Conservation (phyloP, 2,329 filamentous ascomycete genomes). For the Cladosporium sphaerospermum region DNA sequence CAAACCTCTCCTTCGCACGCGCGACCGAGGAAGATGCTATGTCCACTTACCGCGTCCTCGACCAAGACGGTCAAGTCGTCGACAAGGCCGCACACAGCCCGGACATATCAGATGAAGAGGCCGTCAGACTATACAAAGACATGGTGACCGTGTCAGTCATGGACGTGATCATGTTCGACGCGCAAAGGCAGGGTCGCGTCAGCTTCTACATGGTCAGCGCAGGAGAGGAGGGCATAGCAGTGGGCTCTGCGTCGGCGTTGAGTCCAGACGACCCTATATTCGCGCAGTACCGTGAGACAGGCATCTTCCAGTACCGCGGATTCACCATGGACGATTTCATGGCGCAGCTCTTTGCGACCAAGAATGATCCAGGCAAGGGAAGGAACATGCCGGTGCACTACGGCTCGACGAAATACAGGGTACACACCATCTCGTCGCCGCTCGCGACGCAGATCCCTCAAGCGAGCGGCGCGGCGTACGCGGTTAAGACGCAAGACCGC, state of each 20-base stretch:
- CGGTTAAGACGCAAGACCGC: conserved; percentile 71
- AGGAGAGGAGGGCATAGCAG: conserved; percentile 88
- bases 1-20: conserved; percentile 67
- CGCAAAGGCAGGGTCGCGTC: conserved; percentile 85
- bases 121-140: conserved; percentile 55
- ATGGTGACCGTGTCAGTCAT: conserved; percentile 72
- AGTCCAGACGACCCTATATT: conserved; percentile 84
- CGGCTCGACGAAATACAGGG: conserved; percentile 74
- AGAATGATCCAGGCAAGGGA: conserved; percentile 69
- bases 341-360: conserved; percentile 88
- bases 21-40: conserved; percentile 69
- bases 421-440: conserved; percentile 81
- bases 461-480: conserved; percentile 80
- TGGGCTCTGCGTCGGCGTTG: conserved; percentile 80
- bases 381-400: conserved; percentile 99
- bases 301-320: conserved; percentile 82
- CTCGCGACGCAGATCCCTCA: conserved; percentile 86
- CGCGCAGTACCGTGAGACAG: conserved; percentile 89
- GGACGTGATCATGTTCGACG: conserved; percentile 97
- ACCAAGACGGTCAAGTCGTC: conserved; percentile 78
- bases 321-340: conserved; percentile 87
- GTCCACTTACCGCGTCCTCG: conserved; percentile 84
- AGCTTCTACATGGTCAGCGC: conserved; percentile 97
- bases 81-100: conserved; percentile 63
- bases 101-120: conserved; percentile 59